Evolutionary conservation across 352 stramenopile species (phyloP).

Genomic region (Albugo laibachii): DNA sequence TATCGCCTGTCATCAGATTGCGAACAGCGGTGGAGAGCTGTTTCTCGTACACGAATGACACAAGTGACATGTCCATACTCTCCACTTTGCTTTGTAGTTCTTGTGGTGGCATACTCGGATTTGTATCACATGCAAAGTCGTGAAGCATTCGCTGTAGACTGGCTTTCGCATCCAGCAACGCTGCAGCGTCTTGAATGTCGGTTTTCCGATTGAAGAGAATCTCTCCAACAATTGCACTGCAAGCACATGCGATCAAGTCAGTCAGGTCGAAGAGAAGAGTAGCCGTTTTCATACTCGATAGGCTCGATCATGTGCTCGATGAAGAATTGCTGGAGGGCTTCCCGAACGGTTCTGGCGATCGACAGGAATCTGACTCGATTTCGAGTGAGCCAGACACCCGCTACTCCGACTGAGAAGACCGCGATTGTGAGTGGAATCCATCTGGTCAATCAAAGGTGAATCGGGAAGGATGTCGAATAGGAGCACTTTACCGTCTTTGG

Average conservation of each 20-base stretch:
- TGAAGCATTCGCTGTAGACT: slow-evolving; percentile 67
- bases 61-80: slow-evolving; percentile 56
- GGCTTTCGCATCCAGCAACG: slow-evolving; percentile 52
- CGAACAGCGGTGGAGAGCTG: slow-evolving; percentile 32
- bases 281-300: slow-evolving; percentile 17
- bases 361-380: slow-evolving; percentile 47
- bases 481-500: slow-evolving; percentile 19
- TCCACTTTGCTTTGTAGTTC: slow-evolving; percentile 31
- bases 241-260: not conserved
- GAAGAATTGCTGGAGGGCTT: slow-evolving; percentile 38
- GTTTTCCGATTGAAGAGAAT: slow-evolving; percentile 71
- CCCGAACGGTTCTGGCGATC: slow-evolving; percentile 18
- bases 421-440: slow-evolving; percentile 46
- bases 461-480: too few species aligned
- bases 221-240: slow-evolving; percentile 49
- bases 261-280: not conserved
- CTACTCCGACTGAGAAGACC: slow-evolving; percentile 28
- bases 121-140: slow-evolving; percentile 59
- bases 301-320: slow-evolving; percentile 65
- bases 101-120: slow-evolving; percentile 17
- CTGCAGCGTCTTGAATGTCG: slow-evolving; percentile 61
- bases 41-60: slow-evolving; percentile 55
- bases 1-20: slow-evolving; percentile 69
- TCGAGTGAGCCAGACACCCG: slow-evolving; percentile 32
- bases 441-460: slow-evolving; percentile 2